Evolutionary conservation across 2,329 filamentous ascomycete genomes (phyloP), one percentile per base, ranked within the genome.

Genomic region (Penicillium sp.): DNA sequence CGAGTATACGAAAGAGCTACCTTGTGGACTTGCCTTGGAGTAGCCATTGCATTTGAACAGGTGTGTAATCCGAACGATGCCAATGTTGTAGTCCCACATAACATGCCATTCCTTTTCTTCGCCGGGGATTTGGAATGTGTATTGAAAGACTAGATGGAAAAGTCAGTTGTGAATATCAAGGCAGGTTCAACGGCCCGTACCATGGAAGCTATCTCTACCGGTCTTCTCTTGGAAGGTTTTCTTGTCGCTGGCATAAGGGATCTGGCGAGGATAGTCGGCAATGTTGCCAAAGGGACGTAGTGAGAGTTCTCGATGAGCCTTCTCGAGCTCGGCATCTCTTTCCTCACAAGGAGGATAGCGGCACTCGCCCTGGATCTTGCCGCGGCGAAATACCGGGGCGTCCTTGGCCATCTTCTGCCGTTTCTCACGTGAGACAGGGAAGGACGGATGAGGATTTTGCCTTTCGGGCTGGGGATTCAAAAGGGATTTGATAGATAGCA

Each of bases 61-160:
- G 29, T 92, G 89, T 2, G 92, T 97, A 74, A 96, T 95, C 59
- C 93, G 87, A 60, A 97, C 92, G 31, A 97, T 86, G 9, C 94
- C 94, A 59, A 93, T 85, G 66, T 95, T 93, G 77, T 97, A 97
- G 74, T 99, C 94, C 94, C 94, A 99, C 85, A 97, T 92, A 58
- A 97, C 86, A 1, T 84, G 85, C 71, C 89, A 92, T 50, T 83
- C 80, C 60, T 80, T 82, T 2, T 87, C 82, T 44, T 89, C 83
- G 11, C 81, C 85, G 0, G 89, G 89, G 4, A 88, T 72, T 63
- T 81, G 83, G 79, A 95, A 97, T 35, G 84, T 85, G 73, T 97
- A 97, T 66, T 92, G 64, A n/a, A 69, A 69, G 13, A 74, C 72
- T 74, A 34, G 11, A 18, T 14, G 42, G 20, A 43, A 22, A 18